Evolutionary conservation across 768 basidiomycete genomes (phyloP).

Genomic region (Pleurotus salmoneostramineus): DNA sequence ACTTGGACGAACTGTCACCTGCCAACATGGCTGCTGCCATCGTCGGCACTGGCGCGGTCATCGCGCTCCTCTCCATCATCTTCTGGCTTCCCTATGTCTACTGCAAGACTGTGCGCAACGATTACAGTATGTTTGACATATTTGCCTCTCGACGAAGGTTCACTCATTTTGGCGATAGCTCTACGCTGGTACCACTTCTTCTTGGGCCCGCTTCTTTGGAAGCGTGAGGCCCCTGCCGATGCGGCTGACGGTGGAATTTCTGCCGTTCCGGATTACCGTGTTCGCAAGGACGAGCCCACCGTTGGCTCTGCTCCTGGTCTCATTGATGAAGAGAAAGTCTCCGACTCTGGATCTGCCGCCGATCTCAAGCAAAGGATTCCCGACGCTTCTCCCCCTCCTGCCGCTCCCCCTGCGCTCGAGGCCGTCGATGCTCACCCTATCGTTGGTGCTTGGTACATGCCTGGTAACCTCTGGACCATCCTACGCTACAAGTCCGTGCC

Average conservation of each 20-base stretch:
- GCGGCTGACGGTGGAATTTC: conserved; percentile 8
- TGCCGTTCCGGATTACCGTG: conserved; percentile 23
- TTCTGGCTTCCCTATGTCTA: conserved; percentile 27
- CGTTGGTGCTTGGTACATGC: conserved; percentile 22
- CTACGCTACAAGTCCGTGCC: conserved; percentile 19
- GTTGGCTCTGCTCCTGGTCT: not conserved
- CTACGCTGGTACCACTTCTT: conserved; percentile 25
- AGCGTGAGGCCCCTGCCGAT: conserved; percentile 18
- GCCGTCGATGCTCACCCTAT: conserved; percentile 16
- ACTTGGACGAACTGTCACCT: conserved; percentile 14
- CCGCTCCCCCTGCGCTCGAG: conserved; percentile 7
- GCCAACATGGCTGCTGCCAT: conserved; percentile 17
- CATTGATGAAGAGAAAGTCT: conserved; percentile 14
- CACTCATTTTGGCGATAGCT: conserved; percentile 13
- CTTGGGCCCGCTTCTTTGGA: conserved; percentile 23
- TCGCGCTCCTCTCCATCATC: conserved; percentile 17
- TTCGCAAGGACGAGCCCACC: conserved; percentile 12
- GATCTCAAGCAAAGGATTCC: not conserved
- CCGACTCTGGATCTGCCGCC: conserved; percentile 1
- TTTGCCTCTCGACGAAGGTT: not conserved
- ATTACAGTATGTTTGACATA: conserved; percentile 16
- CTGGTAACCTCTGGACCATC: conserved; percentile 23
- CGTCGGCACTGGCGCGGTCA: conserved; percentile 16
- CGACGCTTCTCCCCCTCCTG: not conserved
- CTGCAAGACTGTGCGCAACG: conserved; percentile 20